A percentile compares a stretch with the other conserved stretches of the same genome.
These are phyloP conservation scores for Macrocybe sp. DNA, from an alignment of 1,284 basidiomycete genomes.

Conservation along the genomic window DNA sequence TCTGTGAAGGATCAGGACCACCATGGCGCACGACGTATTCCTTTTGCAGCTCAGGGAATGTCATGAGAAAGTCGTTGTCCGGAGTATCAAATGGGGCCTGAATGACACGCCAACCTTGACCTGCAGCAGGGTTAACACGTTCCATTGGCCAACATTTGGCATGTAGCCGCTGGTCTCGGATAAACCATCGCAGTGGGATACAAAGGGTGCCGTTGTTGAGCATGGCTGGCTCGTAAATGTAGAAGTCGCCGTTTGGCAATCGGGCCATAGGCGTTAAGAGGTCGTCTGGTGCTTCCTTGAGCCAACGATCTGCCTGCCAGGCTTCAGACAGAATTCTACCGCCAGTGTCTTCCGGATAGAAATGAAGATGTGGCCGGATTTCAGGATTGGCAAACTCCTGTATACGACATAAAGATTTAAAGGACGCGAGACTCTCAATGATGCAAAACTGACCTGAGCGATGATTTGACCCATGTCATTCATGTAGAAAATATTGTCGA, in stretches of 20 bases:
- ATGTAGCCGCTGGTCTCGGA: constrained; percentile 9
- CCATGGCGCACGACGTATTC: constrained; percentile 1
- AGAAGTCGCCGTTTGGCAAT: constrained; percentile 23
- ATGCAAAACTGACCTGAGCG: constrained; percentile 20
- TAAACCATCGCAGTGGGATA: constrained; percentile 29
- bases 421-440: background rate
- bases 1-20: constrained; percentile 10
- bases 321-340: constrained; percentile 14
- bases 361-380: constrained; percentile 20
- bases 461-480: constrained; percentile 27
- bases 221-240: constrained; percentile 24
- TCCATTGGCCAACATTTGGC: constrained; percentile 13
- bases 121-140: constrained; percentile 3
- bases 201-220: constrained; percentile 12
- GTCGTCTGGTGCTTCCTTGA: constrained; percentile 14
- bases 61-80: constrained; percentile 10
- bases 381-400: constrained; percentile 28
- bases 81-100: constrained; percentile 9
- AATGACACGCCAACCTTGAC: constrained; percentile 11
- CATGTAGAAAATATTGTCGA: constrained; percentile 29
- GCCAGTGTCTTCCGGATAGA: constrained; percentile 25
- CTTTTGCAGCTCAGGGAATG: constrained; percentile 8
- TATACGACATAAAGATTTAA: background rate
- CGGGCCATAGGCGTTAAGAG: constrained; percentile 25
- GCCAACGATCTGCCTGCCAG: constrained; percentile 24